phyloP scores from a whole-genome alignment of 129 eudicot species.

The Flaveria linearis region DNA sequence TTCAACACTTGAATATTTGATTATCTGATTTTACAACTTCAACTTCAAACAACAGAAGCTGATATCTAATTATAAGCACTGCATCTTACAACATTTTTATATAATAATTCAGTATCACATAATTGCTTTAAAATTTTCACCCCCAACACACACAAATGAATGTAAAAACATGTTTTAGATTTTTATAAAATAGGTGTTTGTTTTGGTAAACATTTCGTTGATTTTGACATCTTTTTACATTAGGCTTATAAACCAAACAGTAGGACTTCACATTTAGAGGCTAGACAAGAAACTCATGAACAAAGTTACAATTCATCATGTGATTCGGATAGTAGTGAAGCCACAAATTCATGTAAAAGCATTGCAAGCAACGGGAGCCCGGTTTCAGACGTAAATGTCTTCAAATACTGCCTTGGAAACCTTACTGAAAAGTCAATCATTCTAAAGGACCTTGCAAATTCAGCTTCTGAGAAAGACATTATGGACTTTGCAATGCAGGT shows the following conservation, averaged over 20 bases:
- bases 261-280: slow-evolving; percentile 35
- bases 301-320: slow-evolving; percentile 50
- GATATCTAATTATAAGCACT: no score
- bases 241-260: slow-evolving; percentile 42
- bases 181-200: neutral
- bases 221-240: slow-evolving; percentile 19
- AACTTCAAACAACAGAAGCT: no score
- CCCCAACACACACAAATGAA: no score
- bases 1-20: neutral
- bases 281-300: slow-evolving; percentile 49
- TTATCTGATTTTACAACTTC: no score
- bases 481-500: slow-evolving; percentile 67
- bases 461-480: slow-evolving; percentile 54
- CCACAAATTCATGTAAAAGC: slow-evolving; percentile 51
- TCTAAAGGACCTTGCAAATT: slow-evolving; percentile 63
- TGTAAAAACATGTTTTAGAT: neutral
- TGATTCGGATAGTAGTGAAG: slow-evolving; percentile 69
- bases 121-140: no score
- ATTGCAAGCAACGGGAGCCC: slow-evolving; percentile 38
- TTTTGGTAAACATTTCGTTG: neutral
- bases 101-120: neutral
- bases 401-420: slow-evolving; percentile 86
- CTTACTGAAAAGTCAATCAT: slow-evolving; percentile 59
- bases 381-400: slow-evolving; percentile 60
- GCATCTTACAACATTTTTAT: no score